Evolutionary conservation across 495 filamentous ascomycete species (phyloP).

Genomic region (Penicillium goetzii): DNA sequence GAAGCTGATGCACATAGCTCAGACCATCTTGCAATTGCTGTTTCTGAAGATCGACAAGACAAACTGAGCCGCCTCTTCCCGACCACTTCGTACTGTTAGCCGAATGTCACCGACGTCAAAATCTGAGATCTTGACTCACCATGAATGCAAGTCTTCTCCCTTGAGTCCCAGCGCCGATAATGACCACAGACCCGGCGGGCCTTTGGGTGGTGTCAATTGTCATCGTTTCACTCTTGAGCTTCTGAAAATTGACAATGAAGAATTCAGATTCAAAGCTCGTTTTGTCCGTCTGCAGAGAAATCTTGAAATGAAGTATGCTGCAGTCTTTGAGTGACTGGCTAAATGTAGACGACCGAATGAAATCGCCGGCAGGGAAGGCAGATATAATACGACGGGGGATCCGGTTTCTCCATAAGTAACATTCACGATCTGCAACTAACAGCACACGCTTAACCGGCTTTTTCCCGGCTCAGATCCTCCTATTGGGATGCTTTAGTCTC

Average conservation of each 20-base stretch:
- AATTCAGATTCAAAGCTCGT: not conserved
- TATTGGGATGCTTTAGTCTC: not conserved
- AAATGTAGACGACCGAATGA: not conserved
- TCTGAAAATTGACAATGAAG: not conserved
- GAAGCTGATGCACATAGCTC: conserved; percentile 30
- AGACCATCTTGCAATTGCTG: conserved; percentile 30
- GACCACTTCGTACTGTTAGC: conserved; percentile 35
- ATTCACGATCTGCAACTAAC: not conserved
- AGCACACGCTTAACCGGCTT: not conserved
- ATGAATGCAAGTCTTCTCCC: conserved; percentile 45
- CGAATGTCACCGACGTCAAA: not conserved
- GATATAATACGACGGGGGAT: conserved; percentile 5
- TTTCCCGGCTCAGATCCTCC: not conserved
- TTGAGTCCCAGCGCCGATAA: conserved; percentile 46
- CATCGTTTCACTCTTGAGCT: not conserved
- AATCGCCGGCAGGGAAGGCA: not conserved
- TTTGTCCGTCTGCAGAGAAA: not conserved
- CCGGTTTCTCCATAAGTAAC: not conserved
- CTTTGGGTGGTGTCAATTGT: conserved; percentile 6
- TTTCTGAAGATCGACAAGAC: conserved; percentile 35
- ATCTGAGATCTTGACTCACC: conserved; percentile 27
- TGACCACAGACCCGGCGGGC: conserved; percentile 23
- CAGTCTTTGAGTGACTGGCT: not conserved
- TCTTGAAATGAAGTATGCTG: not conserved
- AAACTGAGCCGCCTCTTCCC: conserved; percentile 35